Evolutionary conservation across 768 basidiomycete genomes (phyloP).

Genomic region (Rhodotorula diobovata): DNA sequence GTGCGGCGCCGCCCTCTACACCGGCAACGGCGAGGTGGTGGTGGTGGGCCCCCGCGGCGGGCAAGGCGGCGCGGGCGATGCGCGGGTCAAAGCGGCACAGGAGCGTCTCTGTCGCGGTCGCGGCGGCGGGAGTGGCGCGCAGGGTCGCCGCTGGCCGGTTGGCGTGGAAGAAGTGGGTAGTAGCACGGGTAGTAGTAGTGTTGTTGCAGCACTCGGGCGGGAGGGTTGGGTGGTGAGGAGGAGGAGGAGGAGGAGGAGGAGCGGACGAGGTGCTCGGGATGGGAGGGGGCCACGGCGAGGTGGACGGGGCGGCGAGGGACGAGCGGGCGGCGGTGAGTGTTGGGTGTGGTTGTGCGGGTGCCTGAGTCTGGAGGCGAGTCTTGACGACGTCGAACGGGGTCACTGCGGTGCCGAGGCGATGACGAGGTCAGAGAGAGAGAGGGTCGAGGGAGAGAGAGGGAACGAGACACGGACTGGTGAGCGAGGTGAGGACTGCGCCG

Average conservation of each 20-base stretch:
- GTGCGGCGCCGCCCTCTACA: no score
- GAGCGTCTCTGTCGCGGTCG: no score
- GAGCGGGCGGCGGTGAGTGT: conserved; percentile 41
- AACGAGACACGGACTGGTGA: conserved; percentile 37
- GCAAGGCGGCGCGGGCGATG: conserved; percentile 21
- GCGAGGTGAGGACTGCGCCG: conserved; percentile 39
- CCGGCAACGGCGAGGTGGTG: conserved; percentile 5
- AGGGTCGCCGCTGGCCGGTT: conserved; percentile 27
- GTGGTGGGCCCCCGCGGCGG: conserved; percentile 42
- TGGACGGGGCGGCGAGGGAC: not conserved
- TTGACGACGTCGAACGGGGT: conserved; percentile 98
- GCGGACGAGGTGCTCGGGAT: conserved; percentile 26
- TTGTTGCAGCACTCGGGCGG: conserved; percentile 6
- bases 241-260: not conserved
- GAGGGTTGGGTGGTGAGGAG: not conserved
- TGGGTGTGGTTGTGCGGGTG: conserved; percentile 49
- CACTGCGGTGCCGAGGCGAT: conserved; percentile 60
- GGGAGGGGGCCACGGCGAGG: conserved; percentile 28
- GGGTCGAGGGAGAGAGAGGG: not conserved
- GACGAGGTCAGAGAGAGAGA: not conserved
- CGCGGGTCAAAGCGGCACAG: conserved; percentile 40
- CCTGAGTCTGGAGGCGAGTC: conserved; percentile 82
- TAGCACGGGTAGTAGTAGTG: no score
- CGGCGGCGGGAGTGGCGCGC: conserved; percentile 13
- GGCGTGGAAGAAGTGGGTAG: no score